These are phyloP conservation scores for Russula brevipes DNA, from an alignment of 768 basidiomycete species.

Conservation along the genomic window DNA sequence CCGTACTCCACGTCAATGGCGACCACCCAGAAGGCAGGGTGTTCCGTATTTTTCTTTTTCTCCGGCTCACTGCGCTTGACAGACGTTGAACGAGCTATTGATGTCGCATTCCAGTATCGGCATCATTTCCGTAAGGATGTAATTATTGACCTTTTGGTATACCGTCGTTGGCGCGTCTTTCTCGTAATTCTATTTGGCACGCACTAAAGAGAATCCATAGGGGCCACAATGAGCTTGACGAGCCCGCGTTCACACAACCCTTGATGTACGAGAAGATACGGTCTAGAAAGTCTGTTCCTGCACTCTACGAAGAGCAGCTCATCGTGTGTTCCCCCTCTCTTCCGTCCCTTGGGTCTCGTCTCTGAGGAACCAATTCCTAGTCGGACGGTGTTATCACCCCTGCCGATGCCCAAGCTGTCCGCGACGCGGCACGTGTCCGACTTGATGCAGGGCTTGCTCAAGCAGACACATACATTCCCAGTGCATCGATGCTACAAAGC, in stretches of 20 bases:
- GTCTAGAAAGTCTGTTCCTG: slow-evolving; percentile 68
- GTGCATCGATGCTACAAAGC: slow-evolving; percentile 51
- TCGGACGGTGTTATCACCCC: slow-evolving; percentile 48
- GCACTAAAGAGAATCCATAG: slow-evolving; percentile 32
- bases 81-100: slow-evolving; percentile 83
- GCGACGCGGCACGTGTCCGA: slow-evolving; percentile 52
- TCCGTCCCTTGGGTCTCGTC: not conserved
- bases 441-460: slow-evolving; percentile 59
- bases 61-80: slow-evolving; percentile 1
- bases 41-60: not conserved
- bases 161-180: slow-evolving; percentile 63
- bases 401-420: slow-evolving; percentile 46
- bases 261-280: slow-evolving; percentile 89
- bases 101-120: slow-evolving; percentile 83
- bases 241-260: slow-evolving; percentile 83
- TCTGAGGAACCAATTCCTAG: slow-evolving; percentile 13
- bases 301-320: slow-evolving; percentile 75
- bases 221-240: slow-evolving; percentile 87
- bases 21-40: slow-evolving; percentile 74
- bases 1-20: slow-evolving; percentile 87
- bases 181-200: not conserved
- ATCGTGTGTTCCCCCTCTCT: slow-evolving; percentile 43
- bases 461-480: slow-evolving; percentile 44
- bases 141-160: slow-evolving; percentile 84
- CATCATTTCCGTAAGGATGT: slow-evolving; percentile 88